Evolutionary conservation across 257 asterid species (phyloP).

Genomic region (Solanum raphanifolium): DNA sequence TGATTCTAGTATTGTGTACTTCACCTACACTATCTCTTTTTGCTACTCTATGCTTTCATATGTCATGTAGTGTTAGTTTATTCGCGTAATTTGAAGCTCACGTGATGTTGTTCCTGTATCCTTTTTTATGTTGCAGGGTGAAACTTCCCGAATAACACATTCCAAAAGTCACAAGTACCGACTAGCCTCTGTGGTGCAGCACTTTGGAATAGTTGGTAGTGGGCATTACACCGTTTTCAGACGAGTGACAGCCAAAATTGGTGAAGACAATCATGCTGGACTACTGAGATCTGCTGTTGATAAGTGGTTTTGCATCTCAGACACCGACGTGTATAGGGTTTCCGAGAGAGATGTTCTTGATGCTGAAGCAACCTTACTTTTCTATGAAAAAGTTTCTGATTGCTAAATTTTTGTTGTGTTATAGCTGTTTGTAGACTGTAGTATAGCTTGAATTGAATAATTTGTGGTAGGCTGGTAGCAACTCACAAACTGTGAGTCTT

Average conservation of each 20-base stretch:
- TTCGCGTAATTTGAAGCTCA: background rate
- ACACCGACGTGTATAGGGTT: constrained; percentile 52
- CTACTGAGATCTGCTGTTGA: constrained; percentile 38
- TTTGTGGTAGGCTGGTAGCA: background rate
- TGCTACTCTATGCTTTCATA: background rate
- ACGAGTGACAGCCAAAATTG: constrained; percentile 37
- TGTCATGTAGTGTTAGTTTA: background rate
- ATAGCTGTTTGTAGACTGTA: background rate
- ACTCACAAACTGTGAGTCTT: background rate
- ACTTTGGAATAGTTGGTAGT: constrained; percentile 58
- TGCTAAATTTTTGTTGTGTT: background rate
- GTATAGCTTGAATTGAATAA: background rate
- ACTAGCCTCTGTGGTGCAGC: constrained; percentile 75
- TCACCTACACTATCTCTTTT: background rate
- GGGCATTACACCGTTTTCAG: constrained; percentile 91
- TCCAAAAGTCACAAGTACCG: constrained; percentile 30
- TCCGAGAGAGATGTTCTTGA: constrained; percentile 63
- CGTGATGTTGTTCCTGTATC: background rate
- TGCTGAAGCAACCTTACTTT: constrained; percentile 77
- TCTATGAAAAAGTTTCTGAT: constrained; percentile 50
- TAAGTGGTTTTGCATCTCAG: constrained; percentile 86
- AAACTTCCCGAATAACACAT: background rate
- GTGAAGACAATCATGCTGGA: constrained; percentile 37
- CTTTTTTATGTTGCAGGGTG: constrained; percentile 17
- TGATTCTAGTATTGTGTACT: background rate